A percentile compares a stretch with the other conserved stretches of the same genome.
Conservation (phyloP, 108 stramenopile species). For the Nitzschia sp. region DNA sequence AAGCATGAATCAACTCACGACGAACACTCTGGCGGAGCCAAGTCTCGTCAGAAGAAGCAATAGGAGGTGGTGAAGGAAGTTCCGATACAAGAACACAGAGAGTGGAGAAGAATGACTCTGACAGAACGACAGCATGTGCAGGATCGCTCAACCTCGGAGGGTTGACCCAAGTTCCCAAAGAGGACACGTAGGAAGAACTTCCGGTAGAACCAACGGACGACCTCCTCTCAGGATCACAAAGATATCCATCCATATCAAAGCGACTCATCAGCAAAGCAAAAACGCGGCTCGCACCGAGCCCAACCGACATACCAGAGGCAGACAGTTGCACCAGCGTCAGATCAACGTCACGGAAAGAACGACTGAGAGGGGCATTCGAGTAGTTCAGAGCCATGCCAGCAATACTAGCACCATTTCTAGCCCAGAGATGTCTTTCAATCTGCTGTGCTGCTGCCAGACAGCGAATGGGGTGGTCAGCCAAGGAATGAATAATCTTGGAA, state of each 20-base stretch:
- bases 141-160: constrained; percentile 81
- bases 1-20: constrained; percentile 87
- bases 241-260: constrained; percentile 81
- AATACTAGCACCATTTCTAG: constrained; percentile 77
- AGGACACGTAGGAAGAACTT: constrained; percentile 12
- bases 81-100: constrained; percentile 84
- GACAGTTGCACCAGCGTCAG: constrained; percentile 82
- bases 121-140: constrained; percentile 76
- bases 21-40: constrained; percentile 66
- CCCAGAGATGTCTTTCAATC: constrained; percentile 86
- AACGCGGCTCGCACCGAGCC: constrained; percentile 77
- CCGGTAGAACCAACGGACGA: constrained; percentile 32
- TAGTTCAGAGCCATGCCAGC: constrained; percentile 88
- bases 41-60: constrained; percentile 50
- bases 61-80: constrained; percentile 79
- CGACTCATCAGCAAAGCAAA: constrained; percentile 71
- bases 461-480: constrained; percentile 85
- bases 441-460: constrained; percentile 85
- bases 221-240: constrained; percentile 82
- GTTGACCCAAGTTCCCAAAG: constrained; percentile 63
- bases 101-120: constrained; percentile 81
- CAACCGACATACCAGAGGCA: constrained; percentile 77
- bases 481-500: constrained; percentile 82
- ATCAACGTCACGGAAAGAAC: constrained; percentile 83
- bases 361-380: constrained; percentile 77